Conservation (phyloP, 768 basidiomycete species). For the Russula ochroleuca region DNA sequence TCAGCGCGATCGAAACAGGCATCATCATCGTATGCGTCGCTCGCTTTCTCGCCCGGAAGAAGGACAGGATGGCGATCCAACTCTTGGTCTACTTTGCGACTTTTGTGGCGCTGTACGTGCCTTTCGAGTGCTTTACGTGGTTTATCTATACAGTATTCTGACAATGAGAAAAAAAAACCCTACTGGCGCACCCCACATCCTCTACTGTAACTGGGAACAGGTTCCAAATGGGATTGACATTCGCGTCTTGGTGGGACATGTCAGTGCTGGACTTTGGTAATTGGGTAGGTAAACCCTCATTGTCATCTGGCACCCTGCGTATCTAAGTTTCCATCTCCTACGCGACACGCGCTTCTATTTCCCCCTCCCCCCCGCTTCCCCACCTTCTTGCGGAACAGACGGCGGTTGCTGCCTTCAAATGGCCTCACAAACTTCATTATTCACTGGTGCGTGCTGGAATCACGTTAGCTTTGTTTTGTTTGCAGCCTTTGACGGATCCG, state of each 20-base stretch:
- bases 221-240: constrained; percentile 29
- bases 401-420: background rate
- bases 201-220: constrained; percentile 9
- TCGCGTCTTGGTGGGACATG: constrained; percentile 29
- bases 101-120: constrained; percentile 28
- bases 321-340: background rate
- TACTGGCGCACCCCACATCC: background rate
- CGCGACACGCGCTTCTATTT: background rate
- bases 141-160: no score
- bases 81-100: constrained; percentile 30
- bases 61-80: constrained; percentile 26
- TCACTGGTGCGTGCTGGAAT: background rate
- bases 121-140: background rate
- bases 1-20: constrained; percentile 31
- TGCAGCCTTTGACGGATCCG: background rate
- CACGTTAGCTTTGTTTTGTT: background rate
- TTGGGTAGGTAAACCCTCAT: constrained; percentile 24
- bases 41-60: constrained; percentile 29
- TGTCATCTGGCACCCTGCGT: background rate
- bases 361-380: background rate
- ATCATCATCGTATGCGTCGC: constrained; percentile 29
- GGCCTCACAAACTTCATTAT: constrained; percentile 20
- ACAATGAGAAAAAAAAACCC: background rate
- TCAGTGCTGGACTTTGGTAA: constrained; percentile 30
- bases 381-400: constrained; percentile 1